Evolutionary conservation across 345 rosid genomes (phyloP).

Genomic region (Ricinus communis): DNA sequence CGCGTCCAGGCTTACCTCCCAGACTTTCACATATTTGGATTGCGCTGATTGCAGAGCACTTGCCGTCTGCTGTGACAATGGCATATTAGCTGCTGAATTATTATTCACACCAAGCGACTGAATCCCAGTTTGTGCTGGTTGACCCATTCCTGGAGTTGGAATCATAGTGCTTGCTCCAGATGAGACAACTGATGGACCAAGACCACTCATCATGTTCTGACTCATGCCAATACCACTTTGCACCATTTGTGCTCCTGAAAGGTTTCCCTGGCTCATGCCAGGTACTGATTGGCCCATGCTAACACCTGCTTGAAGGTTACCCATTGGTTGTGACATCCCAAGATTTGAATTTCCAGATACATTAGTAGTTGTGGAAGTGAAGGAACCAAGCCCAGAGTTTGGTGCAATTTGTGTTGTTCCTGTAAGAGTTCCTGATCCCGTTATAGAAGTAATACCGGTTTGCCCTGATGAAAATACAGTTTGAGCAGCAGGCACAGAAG

Average conservation of each 20-base stretch:
- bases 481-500: slow-evolving; percentile 79
- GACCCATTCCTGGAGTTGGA: slow-evolving; percentile 88
- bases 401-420: slow-evolving; percentile 66
- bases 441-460: slow-evolving; percentile 53
- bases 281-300: slow-evolving; percentile 51
- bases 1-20: slow-evolving; percentile 72
- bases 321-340: slow-evolving; percentile 75
- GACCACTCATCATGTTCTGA: slow-evolving; percentile 71
- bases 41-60: slow-evolving; percentile 67
- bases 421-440: slow-evolving; percentile 62
- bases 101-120: slow-evolving; percentile 59
- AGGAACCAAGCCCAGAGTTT: slow-evolving; percentile 55
- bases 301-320: slow-evolving; percentile 48
- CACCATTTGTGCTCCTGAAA: slow-evolving; percentile 73
- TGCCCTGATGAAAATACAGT: slow-evolving; percentile 76
- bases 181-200: slow-evolving; percentile 64
- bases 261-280: slow-evolving; percentile 82
- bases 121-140: slow-evolving; percentile 67
- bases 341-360: slow-evolving; percentile 63
- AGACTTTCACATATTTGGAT: slow-evolving; percentile 85
- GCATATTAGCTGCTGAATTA: slow-evolving; percentile 64
- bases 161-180: slow-evolving; percentile 78
- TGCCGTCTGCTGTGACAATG: slow-evolving; percentile 70
- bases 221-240: slow-evolving; percentile 75
- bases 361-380: slow-evolving; percentile 57